Conservation (phyloP, 2,329 filamentous ascomycete genomes). For the Pezicula rhizophila region DNA sequence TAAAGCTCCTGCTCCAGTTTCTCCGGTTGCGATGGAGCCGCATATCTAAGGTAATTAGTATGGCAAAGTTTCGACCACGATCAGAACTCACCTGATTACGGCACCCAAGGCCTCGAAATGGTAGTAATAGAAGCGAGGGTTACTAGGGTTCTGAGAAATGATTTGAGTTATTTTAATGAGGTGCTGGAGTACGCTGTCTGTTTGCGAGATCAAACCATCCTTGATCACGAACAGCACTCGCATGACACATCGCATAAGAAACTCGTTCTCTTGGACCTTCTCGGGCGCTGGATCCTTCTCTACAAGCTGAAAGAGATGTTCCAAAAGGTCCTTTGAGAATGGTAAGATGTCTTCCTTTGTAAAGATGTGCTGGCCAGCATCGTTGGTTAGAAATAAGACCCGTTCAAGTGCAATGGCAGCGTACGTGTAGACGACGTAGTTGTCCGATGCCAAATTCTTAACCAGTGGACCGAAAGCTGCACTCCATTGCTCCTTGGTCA, state of each 20-base stretch:
- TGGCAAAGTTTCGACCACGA: constrained; percentile 4
- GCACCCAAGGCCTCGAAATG: constrained; percentile 94
- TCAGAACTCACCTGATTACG: constrained; percentile 58
- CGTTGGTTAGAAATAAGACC: constrained; percentile 76
- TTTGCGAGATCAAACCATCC: constrained; percentile 68
- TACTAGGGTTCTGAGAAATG: constrained; percentile 92
- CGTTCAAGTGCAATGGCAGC: constrained; percentile 95
- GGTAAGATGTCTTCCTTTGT: constrained; percentile 71
- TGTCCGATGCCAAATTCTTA: constrained; percentile 79
- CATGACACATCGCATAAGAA: constrained; percentile 98
- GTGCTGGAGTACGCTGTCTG: constrained; percentile 74
- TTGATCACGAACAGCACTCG: constrained; percentile 90
- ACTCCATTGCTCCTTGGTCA: constrained; percentile 88
- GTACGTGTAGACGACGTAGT: constrained; percentile 97
- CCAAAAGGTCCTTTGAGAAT: constrained; percentile 77
- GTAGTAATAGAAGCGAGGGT: constrained; percentile 97
- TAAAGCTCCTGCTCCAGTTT: constrained; percentile 78
- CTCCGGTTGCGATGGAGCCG: constrained; percentile 60
- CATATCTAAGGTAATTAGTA: constrained; percentile 41
- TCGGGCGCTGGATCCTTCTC: constrained; percentile 77
- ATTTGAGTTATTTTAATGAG: constrained; percentile 85
- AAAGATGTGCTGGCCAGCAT: constrained; percentile 71
- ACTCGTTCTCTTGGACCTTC: constrained; percentile 98
- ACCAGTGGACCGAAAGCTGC: constrained; percentile 84
- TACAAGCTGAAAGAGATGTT: constrained; percentile 87